Percentiles rank a stretch among this genome's conserved stretches.
Conservation (phyloP, 1,139 yeast species). For the Zygoascus meyerae region DNA sequence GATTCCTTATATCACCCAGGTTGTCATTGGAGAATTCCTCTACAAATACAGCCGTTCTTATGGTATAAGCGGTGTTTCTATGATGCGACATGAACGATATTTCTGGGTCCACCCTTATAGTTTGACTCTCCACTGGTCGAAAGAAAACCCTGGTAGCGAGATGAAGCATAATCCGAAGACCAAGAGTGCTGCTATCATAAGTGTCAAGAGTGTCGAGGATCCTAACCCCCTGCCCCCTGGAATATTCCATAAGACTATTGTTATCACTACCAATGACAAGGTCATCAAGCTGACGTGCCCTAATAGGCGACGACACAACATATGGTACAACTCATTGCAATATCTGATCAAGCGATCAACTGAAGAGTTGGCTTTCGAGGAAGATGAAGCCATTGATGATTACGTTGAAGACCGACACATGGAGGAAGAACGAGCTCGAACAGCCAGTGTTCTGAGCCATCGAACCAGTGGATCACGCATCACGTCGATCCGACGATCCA, state of each 20-base stretch:
- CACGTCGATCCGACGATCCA: slow-evolving; percentile 25
- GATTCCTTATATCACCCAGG: slow-evolving; percentile 85
- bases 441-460: slow-evolving; percentile 16
- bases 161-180: slow-evolving; percentile 41
- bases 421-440: slow-evolving; percentile 21
- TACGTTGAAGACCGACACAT: slow-evolving; percentile 21
- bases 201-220: slow-evolving; percentile 77
- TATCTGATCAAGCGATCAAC: slow-evolving; percentile 66
- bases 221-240: slow-evolving; percentile 89
- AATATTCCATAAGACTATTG: slow-evolving; percentile 74
- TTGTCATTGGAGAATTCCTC: slow-evolving; percentile 87
- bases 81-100: slow-evolving; percentile 80
- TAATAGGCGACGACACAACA: slow-evolving; percentile 79
- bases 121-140: slow-evolving; percentile 85
- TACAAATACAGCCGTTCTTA: slow-evolving; percentile 83
- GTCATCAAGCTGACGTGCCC: slow-evolving; percentile 80
- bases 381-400: slow-evolving; percentile 22
- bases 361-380: slow-evolving; percentile 52
- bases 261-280: slow-evolving; percentile 60
- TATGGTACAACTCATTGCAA: slow-evolving; percentile 83
- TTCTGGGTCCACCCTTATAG: slow-evolving; percentile 98
- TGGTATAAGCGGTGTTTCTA: slow-evolving; percentile 68
- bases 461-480: slow-evolving; percentile 19
- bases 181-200: slow-evolving; percentile 73
- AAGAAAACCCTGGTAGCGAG: slow-evolving; percentile 69